These are phyloP conservation scores for Isoetes engelmannii DNA, from an alignment of 83 land plant genomes.

Conservation along the genomic window DNA sequence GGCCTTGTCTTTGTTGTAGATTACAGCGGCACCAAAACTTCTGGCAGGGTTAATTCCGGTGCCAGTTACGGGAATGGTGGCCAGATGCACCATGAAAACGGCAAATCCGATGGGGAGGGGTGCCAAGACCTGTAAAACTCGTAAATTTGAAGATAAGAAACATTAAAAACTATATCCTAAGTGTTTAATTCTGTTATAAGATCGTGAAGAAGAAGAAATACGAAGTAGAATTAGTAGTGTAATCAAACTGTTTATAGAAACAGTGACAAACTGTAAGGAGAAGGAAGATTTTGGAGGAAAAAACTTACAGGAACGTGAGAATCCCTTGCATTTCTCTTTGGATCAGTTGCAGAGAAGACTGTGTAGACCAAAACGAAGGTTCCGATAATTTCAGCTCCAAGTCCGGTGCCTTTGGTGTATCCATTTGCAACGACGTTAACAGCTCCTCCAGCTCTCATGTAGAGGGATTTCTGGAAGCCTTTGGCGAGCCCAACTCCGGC, in stretches of 20 bases:
- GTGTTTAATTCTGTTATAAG: neutral
- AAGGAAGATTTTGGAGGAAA: neutral
- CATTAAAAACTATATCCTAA: neutral
- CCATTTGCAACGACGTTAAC: conserved; percentile 29
- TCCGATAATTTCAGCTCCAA: conserved; percentile 44
- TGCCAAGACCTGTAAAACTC: conserved; percentile 37
- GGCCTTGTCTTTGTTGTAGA: conserved; percentile 33
- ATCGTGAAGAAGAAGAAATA: conserved; percentile 33
- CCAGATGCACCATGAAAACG: conserved; percentile 58
- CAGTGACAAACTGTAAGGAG: neutral
- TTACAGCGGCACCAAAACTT: conserved; percentile 54
- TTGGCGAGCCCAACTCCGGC: conserved; percentile 42
- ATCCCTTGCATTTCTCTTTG: conserved; percentile 47
- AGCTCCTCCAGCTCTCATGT: conserved; percentile 34
- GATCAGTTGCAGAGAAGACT: conserved; percentile 51
- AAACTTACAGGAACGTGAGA: conserved; percentile 48
- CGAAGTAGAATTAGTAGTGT: neutral
- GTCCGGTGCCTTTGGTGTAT: conserved; percentile 38
- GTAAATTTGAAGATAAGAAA: neutral
- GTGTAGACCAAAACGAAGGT: conserved; percentile 57
- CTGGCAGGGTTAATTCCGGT: conserved; percentile 58
- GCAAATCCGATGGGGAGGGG: conserved; percentile 59
- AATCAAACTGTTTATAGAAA: neutral
- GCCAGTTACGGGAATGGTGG: conserved; percentile 58
- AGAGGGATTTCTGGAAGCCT: conserved; percentile 29